A percentile compares a stretch with the other conserved stretches of the same genome.
These are phyloP conservation scores for Musa schizocarpa DNA, from an alignment of 176 grass and related monocot species.

Conservation along the genomic window DNA sequence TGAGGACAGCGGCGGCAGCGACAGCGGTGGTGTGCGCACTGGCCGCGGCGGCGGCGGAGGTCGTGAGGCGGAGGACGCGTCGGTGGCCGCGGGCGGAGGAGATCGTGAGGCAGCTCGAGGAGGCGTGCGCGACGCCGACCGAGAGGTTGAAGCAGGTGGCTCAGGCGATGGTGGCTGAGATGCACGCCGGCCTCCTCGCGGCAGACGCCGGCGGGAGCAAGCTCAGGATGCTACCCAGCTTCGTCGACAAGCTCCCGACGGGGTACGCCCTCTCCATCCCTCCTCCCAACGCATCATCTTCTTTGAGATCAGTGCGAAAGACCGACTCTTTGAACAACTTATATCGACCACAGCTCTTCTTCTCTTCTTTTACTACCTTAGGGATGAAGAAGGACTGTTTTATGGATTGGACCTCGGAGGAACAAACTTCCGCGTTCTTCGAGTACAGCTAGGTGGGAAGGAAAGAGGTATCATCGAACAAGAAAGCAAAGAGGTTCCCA, in stretches of 20 bases:
- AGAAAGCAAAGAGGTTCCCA: slow-evolving; percentile 42
- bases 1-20: slow-evolving; percentile 13
- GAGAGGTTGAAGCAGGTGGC: slow-evolving; percentile 40
- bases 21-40: slow-evolving; percentile 12
- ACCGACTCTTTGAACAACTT: no score
- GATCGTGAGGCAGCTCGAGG: slow-evolving; percentile 43
- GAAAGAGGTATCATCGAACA: slow-evolving; percentile 30
- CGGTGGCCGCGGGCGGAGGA: slow-evolving; percentile 35
- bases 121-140: slow-evolving; percentile 31
- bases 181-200: slow-evolving; percentile 41
- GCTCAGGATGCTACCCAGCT: slow-evolving; percentile 81
- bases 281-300: background rate
- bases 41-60: slow-evolving; percentile 3
- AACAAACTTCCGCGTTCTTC: slow-evolving; percentile 72
- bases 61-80: slow-evolving; percentile 2
- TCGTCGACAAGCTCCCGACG: slow-evolving; percentile 69
- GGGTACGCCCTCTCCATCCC: slow-evolving; percentile 22
- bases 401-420: slow-evolving; percentile 86
- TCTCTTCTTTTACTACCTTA: background rate
- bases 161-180: slow-evolving; percentile 53
- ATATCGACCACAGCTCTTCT: background rate
- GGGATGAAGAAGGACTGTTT: slow-evolving; percentile 59
- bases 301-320: background rate
- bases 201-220: slow-evolving; percentile 42
- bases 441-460: slow-evolving; percentile 48